Conservation (phyloP, 2,329 filamentous ascomycete genomes). For the Diaporthe ilicicola region DNA sequence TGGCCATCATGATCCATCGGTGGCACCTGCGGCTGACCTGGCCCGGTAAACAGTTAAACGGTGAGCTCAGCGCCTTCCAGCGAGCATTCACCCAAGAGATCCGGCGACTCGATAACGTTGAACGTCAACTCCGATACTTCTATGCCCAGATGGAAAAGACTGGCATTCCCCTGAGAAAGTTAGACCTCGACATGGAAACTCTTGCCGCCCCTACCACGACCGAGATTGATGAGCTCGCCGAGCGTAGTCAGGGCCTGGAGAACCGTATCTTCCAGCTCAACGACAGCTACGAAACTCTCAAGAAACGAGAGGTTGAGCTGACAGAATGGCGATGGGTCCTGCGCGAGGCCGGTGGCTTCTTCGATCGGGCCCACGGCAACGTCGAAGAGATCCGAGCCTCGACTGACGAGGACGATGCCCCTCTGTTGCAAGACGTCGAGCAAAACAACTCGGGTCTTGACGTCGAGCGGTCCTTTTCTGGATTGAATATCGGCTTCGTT, state of each 20-base stretch:
- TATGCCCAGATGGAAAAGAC: slow-evolving; percentile 95
- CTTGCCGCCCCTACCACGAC: slow-evolving; percentile 88
- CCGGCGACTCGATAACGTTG: slow-evolving; percentile 95
- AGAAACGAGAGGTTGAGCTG: slow-evolving; percentile 96
- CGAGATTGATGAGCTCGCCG: slow-evolving; percentile 95
- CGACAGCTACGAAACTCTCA: slow-evolving; percentile 97
- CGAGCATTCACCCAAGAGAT: slow-evolving; percentile 98
- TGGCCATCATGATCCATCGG: slow-evolving; percentile 22
- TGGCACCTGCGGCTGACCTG: slow-evolving; percentile 34
- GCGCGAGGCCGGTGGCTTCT: slow-evolving; percentile 95
- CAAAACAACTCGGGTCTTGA: slow-evolving; percentile 75
- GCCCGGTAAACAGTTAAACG: slow-evolving; percentile 74
- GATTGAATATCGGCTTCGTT: slow-evolving; percentile 99
- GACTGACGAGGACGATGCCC: slow-evolving; percentile 89
- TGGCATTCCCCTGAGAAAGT: slow-evolving; percentile 83
- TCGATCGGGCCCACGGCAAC: slow-evolving; percentile 93
- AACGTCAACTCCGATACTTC: slow-evolving; percentile 97
- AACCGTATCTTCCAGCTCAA: slow-evolving; percentile 91
- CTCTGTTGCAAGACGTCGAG: slow-evolving; percentile 91
- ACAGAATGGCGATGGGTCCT: slow-evolving; percentile 99
- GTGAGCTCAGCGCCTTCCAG: slow-evolving; percentile 93
- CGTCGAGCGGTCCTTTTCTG: slow-evolving; percentile 86
- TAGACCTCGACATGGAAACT: slow-evolving; percentile 88
- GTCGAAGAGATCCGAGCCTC: slow-evolving; percentile 96
- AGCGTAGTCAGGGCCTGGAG: slow-evolving; percentile 91